A percentile compares a stretch with the other conserved stretches of the same genome.
phyloP scores from a whole-genome alignment of 2,329 filamentous ascomycete genomes.

The Sporothrix phasma region DNA sequence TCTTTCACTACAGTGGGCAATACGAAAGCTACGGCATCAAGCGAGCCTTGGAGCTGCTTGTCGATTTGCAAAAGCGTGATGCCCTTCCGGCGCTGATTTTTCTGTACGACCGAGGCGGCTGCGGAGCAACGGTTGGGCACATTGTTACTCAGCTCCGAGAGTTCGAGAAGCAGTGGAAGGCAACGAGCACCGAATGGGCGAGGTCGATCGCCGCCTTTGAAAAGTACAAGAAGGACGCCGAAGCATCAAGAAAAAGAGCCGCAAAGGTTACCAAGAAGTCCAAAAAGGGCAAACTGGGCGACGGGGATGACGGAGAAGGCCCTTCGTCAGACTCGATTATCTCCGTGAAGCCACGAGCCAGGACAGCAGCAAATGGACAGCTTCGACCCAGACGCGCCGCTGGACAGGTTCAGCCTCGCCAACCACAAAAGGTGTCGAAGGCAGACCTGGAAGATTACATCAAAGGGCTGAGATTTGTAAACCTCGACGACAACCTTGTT shows the following conservation, averaged over 20 bases:
- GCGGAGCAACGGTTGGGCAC: conserved; percentile 47
- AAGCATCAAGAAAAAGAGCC: conserved; percentile 24
- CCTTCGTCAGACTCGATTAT: conserved; percentile 41
- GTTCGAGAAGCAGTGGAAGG: conserved; percentile 48
- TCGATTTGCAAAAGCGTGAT: conserved; percentile 48
- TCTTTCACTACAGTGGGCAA: not conserved
- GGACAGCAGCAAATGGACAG: conserved; percentile 48
- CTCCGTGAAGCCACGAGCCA: conserved; percentile 45
- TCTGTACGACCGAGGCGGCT: conserved; percentile 60
- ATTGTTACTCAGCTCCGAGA: conserved; percentile 44
- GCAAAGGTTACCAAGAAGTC: conserved; percentile 26
- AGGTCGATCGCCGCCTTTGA: conserved; percentile 41
- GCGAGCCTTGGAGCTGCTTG: conserved; percentile 44
- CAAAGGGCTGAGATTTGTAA: conserved; percentile 39
- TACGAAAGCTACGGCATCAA: conserved; percentile 22
- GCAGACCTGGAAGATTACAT: conserved; percentile 50
- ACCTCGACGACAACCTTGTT: conserved; percentile 44
- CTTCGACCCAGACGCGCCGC: conserved; percentile 57
- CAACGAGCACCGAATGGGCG: conserved; percentile 49
- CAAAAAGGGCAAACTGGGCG: conserved; percentile 26
- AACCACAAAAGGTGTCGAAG: conserved; percentile 46
- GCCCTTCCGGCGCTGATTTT: conserved; percentile 67
- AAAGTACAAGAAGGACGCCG: conserved; percentile 40
- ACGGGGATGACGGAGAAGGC: conserved; percentile 35
- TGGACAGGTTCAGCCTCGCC: conserved; percentile 57